A percentile compares a stretch with the other conserved stretches of the same genome.
These are phyloP conservation scores for Postia placenta DNA, from an alignment of 768 basidiomycete species.

Conservation along the genomic window DNA sequence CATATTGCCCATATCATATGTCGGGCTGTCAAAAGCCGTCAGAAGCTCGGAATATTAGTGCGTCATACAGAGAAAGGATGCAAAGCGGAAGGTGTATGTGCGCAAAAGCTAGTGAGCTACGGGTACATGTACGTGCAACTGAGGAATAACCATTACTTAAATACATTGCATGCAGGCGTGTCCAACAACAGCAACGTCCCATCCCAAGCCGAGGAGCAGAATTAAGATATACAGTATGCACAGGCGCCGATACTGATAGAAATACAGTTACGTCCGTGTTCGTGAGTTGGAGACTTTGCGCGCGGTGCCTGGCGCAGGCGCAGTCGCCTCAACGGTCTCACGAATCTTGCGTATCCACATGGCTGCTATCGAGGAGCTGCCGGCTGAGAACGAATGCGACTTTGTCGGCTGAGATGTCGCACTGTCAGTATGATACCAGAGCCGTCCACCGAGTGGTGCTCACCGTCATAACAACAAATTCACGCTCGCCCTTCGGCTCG, in stretches of 20 bases:
- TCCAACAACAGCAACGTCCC: slow-evolving; percentile 5
- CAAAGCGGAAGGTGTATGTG: background rate
- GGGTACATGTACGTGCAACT: slow-evolving; percentile 4
- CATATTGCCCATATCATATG: too few species aligned
- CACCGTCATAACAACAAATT: slow-evolving; percentile 59
- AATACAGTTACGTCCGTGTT: slow-evolving; percentile 3
- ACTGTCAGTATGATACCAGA: too few species aligned
- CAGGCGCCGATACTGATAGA: background rate
- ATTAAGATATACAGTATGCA: background rate
- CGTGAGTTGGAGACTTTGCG: slow-evolving; percentile 1
- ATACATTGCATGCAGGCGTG: slow-evolving; percentile 2
- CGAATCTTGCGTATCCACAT: slow-evolving; percentile 28
- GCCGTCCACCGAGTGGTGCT: too few species aligned
- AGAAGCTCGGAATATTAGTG: too few species aligned
- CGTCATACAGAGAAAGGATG: background rate
- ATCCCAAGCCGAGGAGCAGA: background rate
- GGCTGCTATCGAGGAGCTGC: slow-evolving; percentile 19
- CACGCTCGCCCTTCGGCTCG: slow-evolving; percentile 47
- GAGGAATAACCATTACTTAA: slow-evolving; percentile 4
- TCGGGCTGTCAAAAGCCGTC: too few species aligned
- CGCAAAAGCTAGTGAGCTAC: background rate
- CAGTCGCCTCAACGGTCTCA: slow-evolving; percentile 19
- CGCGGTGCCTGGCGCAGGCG: slow-evolving; percentile 2
- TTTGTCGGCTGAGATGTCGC: slow-evolving; percentile 43
- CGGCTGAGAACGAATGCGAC: slow-evolving; percentile 25